Conservation (phyloP, 2,329 filamentous ascomycete species). For the Trichoderma cornu-damae region DNA sequence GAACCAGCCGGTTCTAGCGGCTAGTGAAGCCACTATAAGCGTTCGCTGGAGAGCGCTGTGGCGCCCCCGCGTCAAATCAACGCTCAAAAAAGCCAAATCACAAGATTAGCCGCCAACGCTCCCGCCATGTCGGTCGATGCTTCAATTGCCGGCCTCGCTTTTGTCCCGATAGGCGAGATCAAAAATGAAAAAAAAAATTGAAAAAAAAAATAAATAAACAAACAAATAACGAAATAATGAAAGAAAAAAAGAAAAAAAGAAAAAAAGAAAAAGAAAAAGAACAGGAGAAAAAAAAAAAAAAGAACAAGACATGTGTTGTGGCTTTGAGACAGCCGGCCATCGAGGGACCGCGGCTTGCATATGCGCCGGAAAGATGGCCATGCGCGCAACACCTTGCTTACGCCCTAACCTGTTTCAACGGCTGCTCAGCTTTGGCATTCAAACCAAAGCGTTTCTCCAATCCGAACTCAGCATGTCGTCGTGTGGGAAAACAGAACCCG, state of each 20-base stretch:
- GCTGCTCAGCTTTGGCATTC: background rate
- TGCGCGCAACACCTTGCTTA: no score
- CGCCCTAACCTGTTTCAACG: background rate
- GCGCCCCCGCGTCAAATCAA: background rate
- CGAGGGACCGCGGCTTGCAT: no score
- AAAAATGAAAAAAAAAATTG: background rate
- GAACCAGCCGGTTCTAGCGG: conserved; percentile 8
- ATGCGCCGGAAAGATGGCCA: background rate
- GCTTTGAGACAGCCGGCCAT: no score
- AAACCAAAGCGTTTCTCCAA: background rate
- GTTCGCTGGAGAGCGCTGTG: background rate
- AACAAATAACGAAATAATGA: no score
- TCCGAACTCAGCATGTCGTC: background rate
- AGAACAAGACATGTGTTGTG: no score
- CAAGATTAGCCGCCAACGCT: background rate
- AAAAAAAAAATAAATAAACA: no score
- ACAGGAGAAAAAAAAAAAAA: no score
- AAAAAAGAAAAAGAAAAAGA: no score
- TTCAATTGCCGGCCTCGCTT: no score
- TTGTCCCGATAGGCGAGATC: no score
- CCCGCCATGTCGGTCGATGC: background rate
- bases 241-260: no score
- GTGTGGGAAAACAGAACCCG: no score
- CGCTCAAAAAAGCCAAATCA: background rate
- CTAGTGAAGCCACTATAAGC: background rate